phyloP scores from a whole-genome alignment of 345 rosid genomes.

The Raphanus sativus region DNA sequence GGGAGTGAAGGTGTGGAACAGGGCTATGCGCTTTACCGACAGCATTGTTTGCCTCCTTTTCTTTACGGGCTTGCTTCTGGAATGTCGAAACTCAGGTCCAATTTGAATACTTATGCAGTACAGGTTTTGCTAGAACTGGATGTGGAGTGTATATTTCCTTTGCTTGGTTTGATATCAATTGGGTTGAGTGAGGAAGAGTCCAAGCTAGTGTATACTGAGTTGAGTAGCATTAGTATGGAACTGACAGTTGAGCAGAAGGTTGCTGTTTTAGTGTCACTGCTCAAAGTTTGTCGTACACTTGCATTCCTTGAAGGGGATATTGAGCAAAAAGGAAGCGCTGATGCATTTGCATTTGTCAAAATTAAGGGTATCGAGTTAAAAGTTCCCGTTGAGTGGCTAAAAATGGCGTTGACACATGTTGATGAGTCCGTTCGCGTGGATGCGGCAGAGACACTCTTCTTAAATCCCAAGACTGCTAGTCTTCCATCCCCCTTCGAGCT shows the following conservation, averaged over 20 bases:
- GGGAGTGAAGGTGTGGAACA: constrained; percentile 65
- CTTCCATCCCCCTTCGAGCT: constrained; percentile 89
- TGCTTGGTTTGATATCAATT: constrained; percentile 73
- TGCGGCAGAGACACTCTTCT: constrained; percentile 92
- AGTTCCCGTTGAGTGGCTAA: constrained; percentile 79
- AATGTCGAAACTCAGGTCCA: constrained; percentile 84
- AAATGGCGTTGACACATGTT: constrained; percentile 79
- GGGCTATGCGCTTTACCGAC: constrained; percentile 69
- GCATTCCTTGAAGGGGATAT: constrained; percentile 93
- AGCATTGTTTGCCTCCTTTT: constrained; percentile 70
- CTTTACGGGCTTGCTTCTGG: constrained; percentile 85
- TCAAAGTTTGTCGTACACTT: constrained; percentile 86
- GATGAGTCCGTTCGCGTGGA: constrained; percentile 93
- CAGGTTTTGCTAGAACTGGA: constrained; percentile 82
- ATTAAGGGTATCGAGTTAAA: constrained; percentile 71
- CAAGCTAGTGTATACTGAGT: constrained; percentile 42
- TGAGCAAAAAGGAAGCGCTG: constrained; percentile 45
- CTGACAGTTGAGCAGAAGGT: constrained; percentile 72
- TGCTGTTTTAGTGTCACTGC: constrained; percentile 74
- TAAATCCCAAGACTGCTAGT: constrained; percentile 85
- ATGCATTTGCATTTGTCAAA: constrained; percentile 53
- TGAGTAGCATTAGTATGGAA: constrained; percentile 41
- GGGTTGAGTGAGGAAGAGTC: constrained; percentile 50
- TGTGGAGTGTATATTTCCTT: constrained; percentile 80
- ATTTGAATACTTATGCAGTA: constrained; percentile 83